Evolutionary conservation across 1,284 basidiomycete genomes (phyloP).

Genomic region (Pisolithus thermaeus): DNA sequence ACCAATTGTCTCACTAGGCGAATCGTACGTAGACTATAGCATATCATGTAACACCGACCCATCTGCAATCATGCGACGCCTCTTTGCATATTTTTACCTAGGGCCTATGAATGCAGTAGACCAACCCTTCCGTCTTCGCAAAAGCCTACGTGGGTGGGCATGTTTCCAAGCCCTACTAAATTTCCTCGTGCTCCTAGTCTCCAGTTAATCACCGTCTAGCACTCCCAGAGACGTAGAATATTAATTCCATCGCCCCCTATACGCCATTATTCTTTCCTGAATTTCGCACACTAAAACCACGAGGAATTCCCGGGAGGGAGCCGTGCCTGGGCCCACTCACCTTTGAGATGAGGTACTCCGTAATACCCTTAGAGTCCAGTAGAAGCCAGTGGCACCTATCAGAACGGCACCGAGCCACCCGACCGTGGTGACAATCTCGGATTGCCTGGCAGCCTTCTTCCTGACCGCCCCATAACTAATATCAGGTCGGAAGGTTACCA

Average conservation of each 20-base stretch:
- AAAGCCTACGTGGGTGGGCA: conserved; percentile 14
- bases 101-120: conserved; percentile 24
- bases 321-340: conserved; percentile 10
- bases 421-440: conserved; percentile 39
- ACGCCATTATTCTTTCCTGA: conserved; percentile 11
- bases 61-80: conserved; percentile 13
- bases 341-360: conserved; percentile 30
- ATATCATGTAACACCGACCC: conserved; percentile 11
- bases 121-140: conserved; percentile 15
- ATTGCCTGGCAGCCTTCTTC: conserved; percentile 58
- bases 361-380: conserved; percentile 34
- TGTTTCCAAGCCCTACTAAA: conserved; percentile 20
- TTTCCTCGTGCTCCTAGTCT: conserved; percentile 28
- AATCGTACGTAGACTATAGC: conserved; percentile 29
- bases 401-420: conserved; percentile 42
- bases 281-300: conserved; percentile 6
- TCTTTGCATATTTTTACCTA: conserved; percentile 26
- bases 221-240: conserved; percentile 14
- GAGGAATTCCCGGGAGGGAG: conserved; percentile 12
- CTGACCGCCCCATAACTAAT: conserved; percentile 79
- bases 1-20: conserved; percentile 31
- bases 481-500: conserved; percentile 96
- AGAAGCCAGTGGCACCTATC: conserved; percentile 39
- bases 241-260: conserved; percentile 16
- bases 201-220: conserved; percentile 32